Percentiles rank a stretch among this genome's conserved stretches.
These are phyloP conservation scores for Smittium culicis DNA, from an alignment of 371 early-diverging fungal species.

Conservation along the genomic window DNA sequence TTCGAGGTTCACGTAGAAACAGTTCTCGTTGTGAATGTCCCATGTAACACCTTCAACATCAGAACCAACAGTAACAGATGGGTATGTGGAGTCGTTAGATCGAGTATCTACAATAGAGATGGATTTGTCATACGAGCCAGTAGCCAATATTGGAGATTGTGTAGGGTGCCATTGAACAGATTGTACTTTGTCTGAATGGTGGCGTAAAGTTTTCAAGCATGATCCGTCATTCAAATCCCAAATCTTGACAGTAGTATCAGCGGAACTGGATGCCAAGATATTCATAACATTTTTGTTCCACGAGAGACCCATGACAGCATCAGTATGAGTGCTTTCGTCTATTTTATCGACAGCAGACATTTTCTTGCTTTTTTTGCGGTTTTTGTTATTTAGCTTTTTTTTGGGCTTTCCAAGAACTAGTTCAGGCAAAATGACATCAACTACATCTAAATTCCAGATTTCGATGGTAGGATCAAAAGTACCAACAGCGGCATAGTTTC, in stretches of 20 bases:
- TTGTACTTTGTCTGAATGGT: slow-evolving; percentile 81
- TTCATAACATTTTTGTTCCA: slow-evolving; percentile 82
- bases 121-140: slow-evolving; percentile 79
- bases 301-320: slow-evolving; percentile 80
- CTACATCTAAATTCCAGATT: slow-evolving; percentile 88
- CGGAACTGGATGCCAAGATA: slow-evolving; percentile 79
- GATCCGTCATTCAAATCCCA: slow-evolving; percentile 74
- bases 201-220: slow-evolving; percentile 58
- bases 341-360: slow-evolving; percentile 24
- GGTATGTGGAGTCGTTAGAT: slow-evolving; percentile 48
- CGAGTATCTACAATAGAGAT: slow-evolving; percentile 79
- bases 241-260: slow-evolving; percentile 89
- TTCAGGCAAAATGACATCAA: slow-evolving; percentile 82
- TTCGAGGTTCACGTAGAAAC: slow-evolving; percentile 71
- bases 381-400: slow-evolving; percentile 31
- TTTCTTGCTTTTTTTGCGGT: slow-evolving; percentile 43
- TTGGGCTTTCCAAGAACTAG: slow-evolving; percentile 62
- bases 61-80: slow-evolving; percentile 37
- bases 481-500: slow-evolving; percentile 84
- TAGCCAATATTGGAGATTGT: slow-evolving; percentile 68
- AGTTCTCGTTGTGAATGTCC: slow-evolving; percentile 64
- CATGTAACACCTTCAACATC: slow-evolving; percentile 85
- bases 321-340: slow-evolving; percentile 58
- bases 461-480: slow-evolving; percentile 94
- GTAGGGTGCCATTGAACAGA: slow-evolving; percentile 79